phyloP scores from a whole-genome alignment of 257 asterid species.

The Perilla frutescens region DNA sequence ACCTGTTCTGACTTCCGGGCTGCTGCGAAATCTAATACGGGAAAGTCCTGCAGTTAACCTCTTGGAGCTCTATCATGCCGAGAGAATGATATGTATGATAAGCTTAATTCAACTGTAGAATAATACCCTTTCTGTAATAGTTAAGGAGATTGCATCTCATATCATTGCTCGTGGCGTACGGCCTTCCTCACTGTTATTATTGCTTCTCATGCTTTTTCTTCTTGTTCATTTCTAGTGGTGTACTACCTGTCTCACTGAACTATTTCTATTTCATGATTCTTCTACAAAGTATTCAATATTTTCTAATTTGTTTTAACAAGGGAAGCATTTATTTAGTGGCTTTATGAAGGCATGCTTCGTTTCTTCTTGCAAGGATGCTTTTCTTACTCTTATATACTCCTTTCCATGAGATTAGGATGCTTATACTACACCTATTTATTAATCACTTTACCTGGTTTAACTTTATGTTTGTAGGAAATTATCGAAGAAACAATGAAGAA shows the following conservation, averaged over 20 bases:
- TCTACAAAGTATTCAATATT: constrained; percentile 5
- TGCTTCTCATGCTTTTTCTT: too few relatives aligned
- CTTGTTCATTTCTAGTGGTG: neutral
- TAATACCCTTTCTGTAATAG: neutral
- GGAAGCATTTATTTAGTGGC: constrained; percentile 15
- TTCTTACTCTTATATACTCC: constrained; percentile 11
- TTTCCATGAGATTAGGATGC: constrained; percentile 16
- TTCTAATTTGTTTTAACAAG: constrained; percentile 14
- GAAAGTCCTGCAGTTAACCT: constrained; percentile 4
- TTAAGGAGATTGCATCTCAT: constrained; percentile 22
- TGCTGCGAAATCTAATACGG: neutral
- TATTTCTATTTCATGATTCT: constrained; percentile 21
- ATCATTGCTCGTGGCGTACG: neutral
- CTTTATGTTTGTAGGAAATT: constrained; percentile 53
- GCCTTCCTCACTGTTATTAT: neutral
- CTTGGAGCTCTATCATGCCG: constrained; percentile 5
- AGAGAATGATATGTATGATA: neutral
- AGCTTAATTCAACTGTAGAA: constrained; percentile 19
- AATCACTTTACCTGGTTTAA: constrained; percentile 17
- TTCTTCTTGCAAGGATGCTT: constrained; percentile 23
- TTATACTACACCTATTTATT: constrained; percentile 17
- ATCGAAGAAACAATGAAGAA: constrained; percentile 73
- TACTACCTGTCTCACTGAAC: neutral
- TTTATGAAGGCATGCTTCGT: neutral
- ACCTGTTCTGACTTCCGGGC: neutral